Base-by-base conservation (phyloP, 345 rosid species). In the Syzygium aromaticum region DNA sequence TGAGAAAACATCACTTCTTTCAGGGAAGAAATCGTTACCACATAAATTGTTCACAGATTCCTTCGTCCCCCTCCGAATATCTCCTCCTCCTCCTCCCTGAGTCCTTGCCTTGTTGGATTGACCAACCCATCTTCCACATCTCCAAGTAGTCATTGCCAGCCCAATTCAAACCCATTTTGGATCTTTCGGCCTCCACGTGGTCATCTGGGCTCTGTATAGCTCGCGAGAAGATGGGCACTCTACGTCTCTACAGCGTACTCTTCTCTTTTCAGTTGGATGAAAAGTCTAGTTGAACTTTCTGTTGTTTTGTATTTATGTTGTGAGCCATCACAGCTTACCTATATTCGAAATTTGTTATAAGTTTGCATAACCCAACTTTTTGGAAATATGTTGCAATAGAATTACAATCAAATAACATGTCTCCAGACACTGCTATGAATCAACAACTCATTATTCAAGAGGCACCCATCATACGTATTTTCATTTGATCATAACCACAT, bases 1-100 rank as follows among this genome's bases (percentile, higher is more conserved):
- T 3, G 82, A 38, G 49, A 73, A 73, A 73, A 73, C 49, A 73
- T 19, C 15, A 22, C 49, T 19, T 27, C 11, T 5, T 73, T 38
- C 87, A 85, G 80, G 87, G 87, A 88, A 77, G 77, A 85, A 85
- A 88, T 87, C 89, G 87, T 86, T 88, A 51, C 89, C 89, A 88
- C 89, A 88, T 88, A 52, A 85, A 85, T 64, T 53, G 22, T 51
- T 13, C 86, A 49, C 63, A 56, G 49, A 80, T 88, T 52, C 67
- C 21, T 6, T 23, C 40, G 43, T 12, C 28, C 85, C n/a, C 53
- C 33, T 77, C 52, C 61, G 85, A 88, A 85, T 88, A 88, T 85
- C 89, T 84, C 38, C 49, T 52, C 7, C 33, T 57, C 56, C 78
- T 27, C 2, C 2, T 40, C 27, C 17, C 28, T 43, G 27, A 38